Percentiles rank a stretch among this genome's conserved stretches.
Conservation (phyloP, 306 rosid genomes). For the Quercus cerris region DNA sequence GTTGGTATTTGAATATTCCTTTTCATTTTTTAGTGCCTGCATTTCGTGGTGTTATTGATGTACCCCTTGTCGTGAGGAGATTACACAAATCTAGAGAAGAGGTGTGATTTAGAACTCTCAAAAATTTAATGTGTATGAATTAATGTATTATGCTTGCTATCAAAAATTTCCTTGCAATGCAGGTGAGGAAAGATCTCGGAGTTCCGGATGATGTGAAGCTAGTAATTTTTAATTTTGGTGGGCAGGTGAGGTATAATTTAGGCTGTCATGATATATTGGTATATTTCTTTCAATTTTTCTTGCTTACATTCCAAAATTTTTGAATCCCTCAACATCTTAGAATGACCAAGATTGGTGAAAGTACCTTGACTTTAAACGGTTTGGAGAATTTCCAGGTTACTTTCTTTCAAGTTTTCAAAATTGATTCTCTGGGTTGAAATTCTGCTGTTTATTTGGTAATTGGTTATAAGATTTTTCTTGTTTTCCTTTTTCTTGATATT, state of each 20-base stretch:
- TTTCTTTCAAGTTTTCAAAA: too few species aligned
- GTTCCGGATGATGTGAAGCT: conserved; percentile 65
- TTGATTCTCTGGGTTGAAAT: too few species aligned
- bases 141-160: conserved; percentile 10
- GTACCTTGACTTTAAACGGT: too few species aligned
- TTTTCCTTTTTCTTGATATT: too few species aligned
- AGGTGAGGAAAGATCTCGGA: conserved; percentile 85
- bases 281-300: neutral
- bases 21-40: conserved; percentile 75
- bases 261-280: neutral
- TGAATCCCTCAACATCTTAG: too few species aligned
- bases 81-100: conserved; percentile 79
- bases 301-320: too few species aligned
- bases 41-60: conserved; percentile 87
- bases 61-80: conserved; percentile 93
- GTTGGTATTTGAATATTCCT: neutral
- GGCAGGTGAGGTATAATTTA: conserved; percentile 64
- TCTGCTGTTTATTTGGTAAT: too few species aligned
- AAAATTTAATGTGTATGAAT: conserved; percentile 17
- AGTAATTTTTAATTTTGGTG: conserved; percentile 92
- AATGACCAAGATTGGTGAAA: too few species aligned
- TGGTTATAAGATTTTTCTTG: too few species aligned
- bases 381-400: too few species aligned
- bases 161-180: conserved; percentile 19
- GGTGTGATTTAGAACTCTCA: conserved; percentile 37